These are phyloP conservation scores for Thamnidium elegans DNA, from an alignment of 192 early-diverging fungal genomes.

Conservation along the genomic window DNA sequence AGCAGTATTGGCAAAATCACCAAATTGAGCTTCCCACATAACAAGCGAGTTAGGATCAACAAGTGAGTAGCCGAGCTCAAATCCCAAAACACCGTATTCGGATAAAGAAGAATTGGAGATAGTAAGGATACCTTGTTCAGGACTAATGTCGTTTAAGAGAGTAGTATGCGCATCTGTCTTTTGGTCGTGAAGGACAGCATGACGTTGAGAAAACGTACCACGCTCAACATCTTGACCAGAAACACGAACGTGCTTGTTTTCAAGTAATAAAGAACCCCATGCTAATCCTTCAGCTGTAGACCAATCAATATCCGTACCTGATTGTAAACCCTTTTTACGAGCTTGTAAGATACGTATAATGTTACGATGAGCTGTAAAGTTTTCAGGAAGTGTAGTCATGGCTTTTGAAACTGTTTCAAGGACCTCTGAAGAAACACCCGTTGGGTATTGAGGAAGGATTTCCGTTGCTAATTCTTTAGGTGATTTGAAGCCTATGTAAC, in stretches of 20 bases:
- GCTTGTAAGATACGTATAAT: slow-evolving; percentile 78
- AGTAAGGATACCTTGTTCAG: slow-evolving; percentile 82
- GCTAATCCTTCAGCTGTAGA: slow-evolving; percentile 91
- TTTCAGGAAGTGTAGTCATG: slow-evolving; percentile 73
- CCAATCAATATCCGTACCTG: slow-evolving; percentile 89
- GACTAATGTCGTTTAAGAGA: slow-evolving; percentile 81
- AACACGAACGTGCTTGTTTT: slow-evolving; percentile 89
- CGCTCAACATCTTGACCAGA: slow-evolving; percentile 98
- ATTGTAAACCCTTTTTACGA: slow-evolving; percentile 77
- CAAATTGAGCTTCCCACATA: slow-evolving; percentile 98
- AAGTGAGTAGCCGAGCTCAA: slow-evolving; percentile 95
- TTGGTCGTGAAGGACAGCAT: slow-evolving; percentile 95
- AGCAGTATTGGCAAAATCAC: slow-evolving; percentile 97
- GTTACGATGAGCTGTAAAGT: slow-evolving; percentile 84
- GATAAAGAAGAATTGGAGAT: slow-evolving; percentile 95
- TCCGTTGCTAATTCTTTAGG: slow-evolving; percentile 69
- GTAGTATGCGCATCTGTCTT: slow-evolving; percentile 76
- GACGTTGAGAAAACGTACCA: slow-evolving; percentile 99
- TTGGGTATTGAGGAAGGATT: slow-evolving; percentile 65
- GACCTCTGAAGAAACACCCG: slow-evolving; percentile 69
- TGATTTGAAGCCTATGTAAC: slow-evolving; percentile 59
- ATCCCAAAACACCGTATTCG: slow-evolving; percentile 92
- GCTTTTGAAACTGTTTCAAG: slow-evolving; percentile 79
- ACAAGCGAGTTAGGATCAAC: slow-evolving; percentile 91
- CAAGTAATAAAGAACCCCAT: slow-evolving; percentile 85